Conservation (phyloP, 2,329 filamentous ascomycete genomes). For the Ambrosiella cleistominuta region DNA sequence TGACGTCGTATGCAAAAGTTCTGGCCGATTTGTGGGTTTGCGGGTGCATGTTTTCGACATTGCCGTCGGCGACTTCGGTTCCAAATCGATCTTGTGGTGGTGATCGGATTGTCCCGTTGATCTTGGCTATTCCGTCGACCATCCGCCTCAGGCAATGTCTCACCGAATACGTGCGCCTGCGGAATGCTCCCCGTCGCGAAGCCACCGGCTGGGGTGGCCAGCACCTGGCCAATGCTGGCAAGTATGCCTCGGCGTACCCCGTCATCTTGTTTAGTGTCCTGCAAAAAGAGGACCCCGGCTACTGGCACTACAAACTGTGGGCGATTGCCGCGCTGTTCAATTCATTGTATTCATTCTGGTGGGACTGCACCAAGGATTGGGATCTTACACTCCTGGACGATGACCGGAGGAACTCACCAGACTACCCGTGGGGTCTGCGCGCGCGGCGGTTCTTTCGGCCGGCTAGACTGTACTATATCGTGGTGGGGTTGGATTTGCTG, state of each 20-base stretch:
- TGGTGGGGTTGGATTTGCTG: slow-evolving; percentile 60
- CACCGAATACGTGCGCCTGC: slow-evolving; percentile 66
- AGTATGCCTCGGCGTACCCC: slow-evolving; percentile 88
- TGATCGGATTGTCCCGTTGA: slow-evolving; percentile 58
- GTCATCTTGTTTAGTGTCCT: slow-evolving; percentile 68
- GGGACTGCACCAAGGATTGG: slow-evolving; percentile 95
- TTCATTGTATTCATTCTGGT: slow-evolving; percentile 92
- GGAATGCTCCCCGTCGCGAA: slow-evolving; percentile 35
- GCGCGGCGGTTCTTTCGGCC: slow-evolving; percentile 55
- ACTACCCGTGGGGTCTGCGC: slow-evolving; percentile 63
- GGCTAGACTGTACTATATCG: slow-evolving; percentile 62
- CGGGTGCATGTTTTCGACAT: slow-evolving; percentile 69
- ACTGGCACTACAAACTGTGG: slow-evolving; percentile 40
- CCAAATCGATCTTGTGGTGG: slow-evolving; percentile 74
- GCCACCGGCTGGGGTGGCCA: slow-evolving; percentile 59
- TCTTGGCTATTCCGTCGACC: slow-evolving; percentile 65
- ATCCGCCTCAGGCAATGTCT: slow-evolving; percentile 86
- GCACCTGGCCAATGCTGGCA: slow-evolving; percentile 82
- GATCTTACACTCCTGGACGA: slow-evolving; percentile 67
- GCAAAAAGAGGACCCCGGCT: slow-evolving; percentile 37
- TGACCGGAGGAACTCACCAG: slow-evolving; percentile 36
- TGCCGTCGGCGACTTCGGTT: slow-evolving; percentile 56
- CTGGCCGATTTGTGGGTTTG: slow-evolving; percentile 77
- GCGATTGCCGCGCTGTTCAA: slow-evolving; percentile 61
- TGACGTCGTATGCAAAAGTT: slow-evolving; percentile 90